Conservation (phyloP, 805 yeast genomes). For the Saturnispora ahearnii region DNA sequence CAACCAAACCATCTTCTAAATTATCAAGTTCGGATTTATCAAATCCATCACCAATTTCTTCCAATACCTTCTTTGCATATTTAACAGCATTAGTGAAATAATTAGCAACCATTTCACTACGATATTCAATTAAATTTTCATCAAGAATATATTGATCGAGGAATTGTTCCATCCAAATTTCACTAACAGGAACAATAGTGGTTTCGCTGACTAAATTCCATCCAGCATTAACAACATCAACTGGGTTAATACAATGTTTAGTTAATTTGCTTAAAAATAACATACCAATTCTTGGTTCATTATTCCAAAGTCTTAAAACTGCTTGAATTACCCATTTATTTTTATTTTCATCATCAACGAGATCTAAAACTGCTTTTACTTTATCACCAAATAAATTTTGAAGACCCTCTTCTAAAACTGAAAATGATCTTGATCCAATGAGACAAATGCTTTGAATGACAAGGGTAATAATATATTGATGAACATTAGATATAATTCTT, state of each 20-base stretch:
- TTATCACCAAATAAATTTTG: conserved; percentile 24
- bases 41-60: conserved; percentile 3
- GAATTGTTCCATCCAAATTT: conserved; percentile 37
- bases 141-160: conserved; percentile 21
- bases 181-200: conserved; percentile 31
- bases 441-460: conserved; percentile 66
- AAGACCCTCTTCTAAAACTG: conserved; percentile 54
- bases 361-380: conserved; percentile 20
- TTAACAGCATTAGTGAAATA: conserved; percentile 7
- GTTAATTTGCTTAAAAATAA: conserved; percentile 47
- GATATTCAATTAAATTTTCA: conserved; percentile 12
- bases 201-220: conserved; percentile 23
- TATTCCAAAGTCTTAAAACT: conserved; percentile 55
- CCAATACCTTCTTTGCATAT: background rate
- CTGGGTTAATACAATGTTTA: conserved; percentile 33
- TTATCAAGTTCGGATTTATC: conserved; percentile 1
- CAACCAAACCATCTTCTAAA: conserved; percentile 1
- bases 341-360: conserved; percentile 21
- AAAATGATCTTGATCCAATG: conserved; percentile 82
- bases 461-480: conserved; percentile 45
- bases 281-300: conserved; percentile 56
- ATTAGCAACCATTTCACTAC: conserved; percentile 8
- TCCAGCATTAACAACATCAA: conserved; percentile 35
- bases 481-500: conserved; percentile 18
- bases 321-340: conserved; percentile 45